Conservation (phyloP, 169 alveolate genomes). For the Eimeria acervulina region DNA sequence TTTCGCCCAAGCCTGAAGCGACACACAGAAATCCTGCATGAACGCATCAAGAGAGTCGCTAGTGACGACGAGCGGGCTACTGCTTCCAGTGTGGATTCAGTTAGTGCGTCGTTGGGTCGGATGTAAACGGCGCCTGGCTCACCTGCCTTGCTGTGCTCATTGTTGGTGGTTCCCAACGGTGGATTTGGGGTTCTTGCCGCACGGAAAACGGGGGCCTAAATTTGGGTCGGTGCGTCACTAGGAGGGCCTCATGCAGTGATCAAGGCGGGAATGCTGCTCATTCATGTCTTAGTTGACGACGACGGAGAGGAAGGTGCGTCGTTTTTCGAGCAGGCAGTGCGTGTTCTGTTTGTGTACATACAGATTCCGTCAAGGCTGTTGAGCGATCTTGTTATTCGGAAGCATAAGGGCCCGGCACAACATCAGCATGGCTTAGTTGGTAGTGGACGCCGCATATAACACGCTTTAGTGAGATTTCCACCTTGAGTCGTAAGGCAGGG, state of each 20-base stretch:
- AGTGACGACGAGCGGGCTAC: neutral
- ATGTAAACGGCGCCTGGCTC: neutral
- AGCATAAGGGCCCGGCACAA: neutral
- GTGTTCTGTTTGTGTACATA: neutral
- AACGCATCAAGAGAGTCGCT: neutral
- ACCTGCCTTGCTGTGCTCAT: neutral
- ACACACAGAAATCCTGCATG: neutral
- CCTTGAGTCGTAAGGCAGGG: neutral
- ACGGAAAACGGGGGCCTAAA: neutral
- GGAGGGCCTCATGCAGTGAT: neutral
- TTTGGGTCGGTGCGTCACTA: neutral
- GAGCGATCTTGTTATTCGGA: neutral
- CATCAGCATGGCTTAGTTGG: neutral
- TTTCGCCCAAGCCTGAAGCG: neutral
- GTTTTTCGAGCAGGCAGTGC: neutral
- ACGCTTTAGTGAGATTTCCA: neutral
- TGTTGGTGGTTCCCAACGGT: neutral
- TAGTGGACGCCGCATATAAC: neutral
- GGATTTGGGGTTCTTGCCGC: neutral
- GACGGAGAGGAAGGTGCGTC: neutral
- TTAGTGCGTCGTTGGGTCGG: neutral
- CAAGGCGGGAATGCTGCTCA: neutral
- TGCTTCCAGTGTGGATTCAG: neutral
- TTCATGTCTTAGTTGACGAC: neutral
- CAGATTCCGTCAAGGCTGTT: neutral